Percentiles rank a stretch among this genome's conserved stretches.
Conservation (phyloP, 129 eudicot genomes). For the Centaurea solstitialis region DNA sequence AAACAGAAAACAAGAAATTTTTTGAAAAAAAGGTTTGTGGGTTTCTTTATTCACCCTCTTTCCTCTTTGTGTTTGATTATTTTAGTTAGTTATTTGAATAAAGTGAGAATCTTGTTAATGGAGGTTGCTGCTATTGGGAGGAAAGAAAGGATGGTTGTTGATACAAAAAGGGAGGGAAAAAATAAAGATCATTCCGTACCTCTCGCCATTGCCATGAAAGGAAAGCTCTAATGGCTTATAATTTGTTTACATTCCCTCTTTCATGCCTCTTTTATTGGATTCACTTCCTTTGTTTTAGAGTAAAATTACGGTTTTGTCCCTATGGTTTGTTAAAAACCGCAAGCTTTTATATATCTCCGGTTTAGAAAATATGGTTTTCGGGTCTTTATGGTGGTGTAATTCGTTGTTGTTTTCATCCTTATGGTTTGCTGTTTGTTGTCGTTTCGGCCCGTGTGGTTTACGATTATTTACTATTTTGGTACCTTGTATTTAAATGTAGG, state of each 20-base stretch:
- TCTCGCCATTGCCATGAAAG: slow-evolving; percentile 31
- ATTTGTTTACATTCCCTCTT: slow-evolving; percentile 17
- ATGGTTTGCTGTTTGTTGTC: no score
- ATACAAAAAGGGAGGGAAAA: slow-evolving; percentile 10
- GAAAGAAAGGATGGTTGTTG: slow-evolving; percentile 2
- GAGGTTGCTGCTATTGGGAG: neutral
- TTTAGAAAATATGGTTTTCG: no score
- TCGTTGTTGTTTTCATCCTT: no score
- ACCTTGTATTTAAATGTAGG: no score
- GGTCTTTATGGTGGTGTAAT: no score
- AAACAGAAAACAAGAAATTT: neutral
- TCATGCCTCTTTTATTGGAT: slow-evolving; percentile 8
- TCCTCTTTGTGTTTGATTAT: slow-evolving; percentile 15
- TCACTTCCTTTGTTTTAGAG: no score
- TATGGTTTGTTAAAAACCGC: no score
- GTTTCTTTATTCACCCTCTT: slow-evolving; percentile 10
- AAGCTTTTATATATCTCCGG: no score
- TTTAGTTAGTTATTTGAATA: neutral
- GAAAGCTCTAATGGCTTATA: slow-evolving; percentile 32
- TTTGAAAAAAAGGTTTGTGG: neutral
- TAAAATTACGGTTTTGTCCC: no score
- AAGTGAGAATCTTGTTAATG: neutral
- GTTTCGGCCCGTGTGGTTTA: no score
- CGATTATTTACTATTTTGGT: no score
- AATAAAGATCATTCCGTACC: slow-evolving; percentile 37